Evolutionary conservation across 2,329 filamentous ascomycete genomes (phyloP).

Genomic region (Penicillium concentricum): DNA sequence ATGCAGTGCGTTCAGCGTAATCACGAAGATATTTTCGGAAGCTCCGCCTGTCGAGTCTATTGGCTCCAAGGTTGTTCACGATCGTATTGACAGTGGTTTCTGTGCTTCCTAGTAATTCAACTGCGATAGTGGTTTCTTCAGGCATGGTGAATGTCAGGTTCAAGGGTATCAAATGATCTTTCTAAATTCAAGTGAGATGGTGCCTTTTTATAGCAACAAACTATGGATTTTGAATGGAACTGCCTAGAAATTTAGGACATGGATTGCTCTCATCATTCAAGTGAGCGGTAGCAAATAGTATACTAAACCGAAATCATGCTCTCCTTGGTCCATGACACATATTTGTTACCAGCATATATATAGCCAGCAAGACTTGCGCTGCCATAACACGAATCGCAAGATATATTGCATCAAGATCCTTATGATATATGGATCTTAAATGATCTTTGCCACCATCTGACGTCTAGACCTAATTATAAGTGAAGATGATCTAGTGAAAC

Average conservation of each 20-base stretch:
- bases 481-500: too few relatives aligned
- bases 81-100: neutral
- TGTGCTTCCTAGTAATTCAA: constrained; percentile 1
- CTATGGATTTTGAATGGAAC: neutral
- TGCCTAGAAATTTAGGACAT: neutral
- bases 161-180: neutral
- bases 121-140: neutral
- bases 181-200: neutral
- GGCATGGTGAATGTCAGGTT: neutral
- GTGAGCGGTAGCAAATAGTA: neutral
- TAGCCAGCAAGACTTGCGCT: neutral
- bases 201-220: neutral
- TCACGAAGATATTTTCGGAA: constrained; percentile 14
- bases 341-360: neutral
- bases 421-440: too few relatives aligned
- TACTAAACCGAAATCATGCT: neutral
- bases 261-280: neutral
- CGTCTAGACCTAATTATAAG: too few relatives aligned
- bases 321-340: neutral
- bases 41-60: constrained; percentile 13
- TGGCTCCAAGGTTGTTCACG: constrained; percentile 9
- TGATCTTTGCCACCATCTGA: too few relatives aligned
- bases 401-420: too few relatives aligned
- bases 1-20: constrained; percentile 17
- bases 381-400: neutral